Base-by-base conservation (phyloP, 2,329 filamentous ascomycete genomes). In the Peltaster fructicola region DNA sequence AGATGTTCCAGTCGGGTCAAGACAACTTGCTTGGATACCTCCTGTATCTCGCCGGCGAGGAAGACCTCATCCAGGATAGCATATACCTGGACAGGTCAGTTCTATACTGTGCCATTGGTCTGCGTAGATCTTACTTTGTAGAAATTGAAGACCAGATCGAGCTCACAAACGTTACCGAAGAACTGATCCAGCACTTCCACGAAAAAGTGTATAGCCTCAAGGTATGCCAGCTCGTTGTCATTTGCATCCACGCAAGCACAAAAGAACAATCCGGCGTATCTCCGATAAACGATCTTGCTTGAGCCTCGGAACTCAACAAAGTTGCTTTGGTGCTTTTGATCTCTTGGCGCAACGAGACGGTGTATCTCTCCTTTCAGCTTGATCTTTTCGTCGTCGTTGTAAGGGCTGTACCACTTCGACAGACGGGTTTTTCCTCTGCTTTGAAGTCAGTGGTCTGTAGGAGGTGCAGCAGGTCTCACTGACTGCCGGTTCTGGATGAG, bases 281-380 rank as follows among this genome's bases (percentile, higher is more conserved):
- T 78, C 21, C 90, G 76, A 61, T 98, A 98, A 26, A 98, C 81
- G 43, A 98, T 78, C 61, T 93, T 95, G 50, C 85, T 54, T 40
- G 53, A 82, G 56, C 82, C 79, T 38, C 80, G 77, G 59, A 73
- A 73, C 43, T 98, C 88, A 64, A 98, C 88, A 47, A 98, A 98
- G 61, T 98, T 98, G 57, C 82, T 92, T 53, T 98, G 88, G 63
- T 98, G 92, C 52, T 98, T 98, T 51, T 98, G 88, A 56, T 98
- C 88, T 48, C 88, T 79, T 5, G 88, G 88, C 0, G 88, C 88
- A 33, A 98, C 85, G 40, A 98, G 81, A 35, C 88, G 84, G 64
- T 98, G 88, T 43, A 95, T 79, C 75, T 98, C 88, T 65, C 88
- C 88, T 57, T 98, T 98, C 44, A 98, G 65, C 59, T 92, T 93